Evolutionary conservation across 495 filamentous ascomycete genomes (phyloP), one percentile per base, ranked within the genome.

Genomic region (Massariosphaeria phaeospora): DNA sequence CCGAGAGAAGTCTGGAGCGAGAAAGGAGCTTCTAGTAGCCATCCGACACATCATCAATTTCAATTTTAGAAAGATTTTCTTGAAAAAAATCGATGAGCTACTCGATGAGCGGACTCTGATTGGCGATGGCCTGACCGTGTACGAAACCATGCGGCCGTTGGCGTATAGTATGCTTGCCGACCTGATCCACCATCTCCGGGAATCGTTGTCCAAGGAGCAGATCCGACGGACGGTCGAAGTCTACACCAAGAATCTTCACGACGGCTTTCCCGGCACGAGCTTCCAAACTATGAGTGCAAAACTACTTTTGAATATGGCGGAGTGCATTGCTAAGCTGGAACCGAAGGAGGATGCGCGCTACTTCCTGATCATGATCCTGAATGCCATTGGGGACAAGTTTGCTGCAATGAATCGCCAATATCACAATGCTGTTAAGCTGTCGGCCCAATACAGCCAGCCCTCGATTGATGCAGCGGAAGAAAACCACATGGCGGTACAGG

Each of bases 261-360:
- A 97, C 67, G 87, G 86, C 55, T 95, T 96, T 61, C 94, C 94
- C 1, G 94, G 94, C 12, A 97, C 94, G 3, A 97, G 93, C 68
- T 99, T 97, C 67, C 94, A 99, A 68, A 99, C 94, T 0, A 99
- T 99, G 94, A 97, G 93, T 64, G 94, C 94, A 2, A 99, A 97
- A 67, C 75, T 99, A 2, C 73, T 99, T 2, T 72, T 99, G 45
- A 99, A 99, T 68, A 88, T 99, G 86, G 93, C 93, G 0, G 94
- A 97, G 63, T 91, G 86, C 68, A 99, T 99, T 60, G 89, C 91
- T 0, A 88, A 85, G 66, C 76, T 99, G 48, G 84, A 83, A 13
- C 84, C 96, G 63, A 97, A 96, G 69, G 80, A 83, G 21, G 91
- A 97, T 67, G 93, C 91, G 25, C 84, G 94, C 13, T 90, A 96